Percentiles rank a stretch among this genome's conserved stretches.
Conservation (phyloP, 495 filamentous ascomycete genomes). For the Talaromyces trachyspermus region DNA sequence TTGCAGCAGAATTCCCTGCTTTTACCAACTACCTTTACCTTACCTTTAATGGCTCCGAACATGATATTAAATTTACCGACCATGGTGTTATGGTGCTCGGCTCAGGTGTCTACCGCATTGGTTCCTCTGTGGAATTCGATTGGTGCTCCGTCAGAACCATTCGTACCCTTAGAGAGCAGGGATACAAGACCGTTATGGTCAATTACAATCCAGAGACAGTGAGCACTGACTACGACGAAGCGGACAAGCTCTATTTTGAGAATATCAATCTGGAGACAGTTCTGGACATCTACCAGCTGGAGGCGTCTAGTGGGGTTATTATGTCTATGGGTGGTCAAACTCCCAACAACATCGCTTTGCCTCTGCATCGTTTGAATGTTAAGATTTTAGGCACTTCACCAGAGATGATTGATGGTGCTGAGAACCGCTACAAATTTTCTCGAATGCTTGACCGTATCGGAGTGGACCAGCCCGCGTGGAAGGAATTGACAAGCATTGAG, state of each 20-base stretch:
- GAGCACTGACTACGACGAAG: constrained; percentile 93
- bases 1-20: constrained; percentile 93
- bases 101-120: constrained; percentile 95
- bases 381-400: constrained; percentile 92
- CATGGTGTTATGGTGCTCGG: constrained; percentile 93
- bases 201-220: constrained; percentile 97
- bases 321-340: constrained; percentile 98
- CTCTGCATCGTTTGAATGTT: constrained; percentile 79
- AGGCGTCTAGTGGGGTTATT: constrained; percentile 82
- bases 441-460: constrained; percentile 91
- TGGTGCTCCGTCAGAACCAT: constrained; percentile 99
- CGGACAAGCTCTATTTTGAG: constrained; percentile 92
- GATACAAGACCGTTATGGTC: constrained; percentile 96
- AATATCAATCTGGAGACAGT: constrained; percentile 94
- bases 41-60: constrained; percentile 86
- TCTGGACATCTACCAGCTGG: constrained; percentile 90
- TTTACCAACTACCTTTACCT: constrained; percentile 96
- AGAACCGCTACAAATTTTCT: constrained; percentile 98
- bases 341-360: constrained; percentile 95
- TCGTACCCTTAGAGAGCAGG: constrained; percentile 79
- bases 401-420: constrained; percentile 96
- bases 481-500: constrained; percentile 86
- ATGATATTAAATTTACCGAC: constrained; percentile 79
- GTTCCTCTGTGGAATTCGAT: constrained; percentile 96
- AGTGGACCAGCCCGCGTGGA: constrained; percentile 96